Conservation (phyloP, 208 protist genomes). For the Wallacemonas collosoma region DNA sequence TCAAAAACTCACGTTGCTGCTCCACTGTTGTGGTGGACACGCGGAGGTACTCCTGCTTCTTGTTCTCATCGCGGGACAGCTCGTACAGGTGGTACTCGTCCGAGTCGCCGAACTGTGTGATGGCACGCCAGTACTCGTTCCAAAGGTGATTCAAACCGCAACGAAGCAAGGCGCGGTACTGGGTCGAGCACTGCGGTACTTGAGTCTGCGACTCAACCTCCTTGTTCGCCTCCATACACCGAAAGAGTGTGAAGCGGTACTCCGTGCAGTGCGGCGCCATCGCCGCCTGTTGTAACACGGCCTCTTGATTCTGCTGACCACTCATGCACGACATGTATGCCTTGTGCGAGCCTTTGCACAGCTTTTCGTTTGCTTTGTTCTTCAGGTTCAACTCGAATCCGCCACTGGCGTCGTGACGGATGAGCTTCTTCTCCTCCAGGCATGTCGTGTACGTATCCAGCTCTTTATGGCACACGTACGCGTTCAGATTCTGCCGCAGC, state of each 20-base stretch:
- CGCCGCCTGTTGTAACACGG: conserved; percentile 60
- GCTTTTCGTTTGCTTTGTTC: conserved; percentile 69
- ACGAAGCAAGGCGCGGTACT: conserved; percentile 64
- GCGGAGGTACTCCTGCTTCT: conserved; percentile 72
- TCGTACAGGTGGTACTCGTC: conserved; percentile 83
- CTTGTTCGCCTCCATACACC: conserved; percentile 60
- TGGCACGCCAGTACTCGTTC: conserved; percentile 81
- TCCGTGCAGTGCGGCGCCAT: conserved; percentile 52
- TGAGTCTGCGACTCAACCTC: conserved; percentile 49
- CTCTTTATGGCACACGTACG: conserved; percentile 77
- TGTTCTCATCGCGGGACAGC: conserved; percentile 76
- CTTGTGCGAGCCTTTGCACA: conserved; percentile 56
- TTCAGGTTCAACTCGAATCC: conserved; percentile 71
- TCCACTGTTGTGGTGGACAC: conserved; percentile 51
- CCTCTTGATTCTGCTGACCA: conserved; percentile 58
- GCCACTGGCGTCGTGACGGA: conserved; percentile 31
- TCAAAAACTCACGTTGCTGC: conserved; percentile 29
- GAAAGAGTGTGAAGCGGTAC: conserved; percentile 38
- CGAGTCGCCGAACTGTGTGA: conserved; percentile 71
- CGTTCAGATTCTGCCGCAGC: conserved; percentile 82
- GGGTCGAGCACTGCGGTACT: conserved; percentile 56
- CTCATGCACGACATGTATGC: conserved; percentile 73
- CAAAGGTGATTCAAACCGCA: conserved; percentile 86
- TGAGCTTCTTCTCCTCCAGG: conserved; percentile 64
- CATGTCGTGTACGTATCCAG: conserved; percentile 78